phyloP scores from a whole-genome alignment of 768 basidiomycete genomes.

The Tricholoma sp. region DNA sequence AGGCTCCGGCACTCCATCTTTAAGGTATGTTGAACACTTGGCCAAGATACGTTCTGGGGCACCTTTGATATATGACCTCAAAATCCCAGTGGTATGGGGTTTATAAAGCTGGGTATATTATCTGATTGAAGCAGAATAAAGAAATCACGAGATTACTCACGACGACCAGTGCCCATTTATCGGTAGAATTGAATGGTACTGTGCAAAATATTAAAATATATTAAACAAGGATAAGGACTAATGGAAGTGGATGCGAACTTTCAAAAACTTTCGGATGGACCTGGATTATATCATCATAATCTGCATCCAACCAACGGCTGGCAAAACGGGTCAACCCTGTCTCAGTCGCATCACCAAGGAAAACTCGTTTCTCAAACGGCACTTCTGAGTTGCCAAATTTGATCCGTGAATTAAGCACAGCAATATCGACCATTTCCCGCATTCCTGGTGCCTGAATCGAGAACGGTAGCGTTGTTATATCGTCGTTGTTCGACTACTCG shows the following conservation, averaged over 20 bases:
- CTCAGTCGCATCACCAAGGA: constrained; percentile 72
- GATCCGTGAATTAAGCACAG: constrained; percentile 62
- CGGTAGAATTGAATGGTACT: constrained; percentile 70
- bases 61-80: constrained; percentile 61
- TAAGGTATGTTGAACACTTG: constrained; percentile 57
- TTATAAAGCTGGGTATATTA: constrained; percentile 43
- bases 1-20: constrained; percentile 41
- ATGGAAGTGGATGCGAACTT: constrained; percentile 19
- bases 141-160: constrained; percentile 29
- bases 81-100: constrained; percentile 39
- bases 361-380: constrained; percentile 54
- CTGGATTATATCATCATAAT: constrained; percentile 51
- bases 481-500: constrained; percentile 59
- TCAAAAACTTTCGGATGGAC: constrained; percentile 59
- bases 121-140: constrained; percentile 1
- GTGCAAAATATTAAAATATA: neutral
- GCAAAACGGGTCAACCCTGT: constrained; percentile 68
- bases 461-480: constrained; percentile 45
- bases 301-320: constrained; percentile 42
- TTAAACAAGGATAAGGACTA: neutral
- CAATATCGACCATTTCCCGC: constrained; percentile 59
- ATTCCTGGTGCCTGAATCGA: constrained; percentile 51
- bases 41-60: constrained; percentile 65
- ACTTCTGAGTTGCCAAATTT: constrained; percentile 64
- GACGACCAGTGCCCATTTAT: constrained; percentile 70